Evolutionary conservation across 148 eudicot species (phyloP).

Genomic region (Vaccinium corymbosum): DNA sequence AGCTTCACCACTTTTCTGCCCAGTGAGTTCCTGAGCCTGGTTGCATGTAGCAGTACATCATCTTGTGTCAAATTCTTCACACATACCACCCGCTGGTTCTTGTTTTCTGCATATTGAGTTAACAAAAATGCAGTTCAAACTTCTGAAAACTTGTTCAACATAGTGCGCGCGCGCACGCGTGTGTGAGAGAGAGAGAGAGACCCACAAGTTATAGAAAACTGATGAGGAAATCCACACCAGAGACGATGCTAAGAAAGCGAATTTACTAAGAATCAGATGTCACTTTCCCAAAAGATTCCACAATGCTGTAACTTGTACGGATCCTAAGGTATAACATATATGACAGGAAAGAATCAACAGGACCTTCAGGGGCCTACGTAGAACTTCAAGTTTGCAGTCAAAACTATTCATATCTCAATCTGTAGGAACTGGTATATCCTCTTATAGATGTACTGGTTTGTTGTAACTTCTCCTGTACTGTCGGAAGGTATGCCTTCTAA

Average conservation of each 20-base stretch:
- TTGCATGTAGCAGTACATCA: slow-evolving; percentile 65
- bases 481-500: not conserved
- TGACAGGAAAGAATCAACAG: not conserved
- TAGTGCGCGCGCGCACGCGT: too few relatives aligned
- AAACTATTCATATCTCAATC: not conserved
- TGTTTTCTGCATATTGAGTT: slow-evolving; percentile 44
- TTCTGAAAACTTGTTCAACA: not conserved
- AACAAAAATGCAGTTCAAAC: not conserved
- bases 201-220: not conserved
- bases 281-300: not conserved
- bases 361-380: not conserved
- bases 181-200: not conserved
- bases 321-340: not conserved
- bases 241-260: not conserved
- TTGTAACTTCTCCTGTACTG: not conserved
- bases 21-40: slow-evolving; percentile 70
- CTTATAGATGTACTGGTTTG: not conserved
- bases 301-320: not conserved
- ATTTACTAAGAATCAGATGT: not conserved
- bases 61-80: slow-evolving; percentile 74
- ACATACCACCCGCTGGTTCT: slow-evolving; percentile 69
- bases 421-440: not conserved
- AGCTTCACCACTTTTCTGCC: slow-evolving; percentile 90
- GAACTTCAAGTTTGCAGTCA: not conserved
- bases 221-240: not conserved